Evolutionary conservation across 2,329 filamentous ascomycete species (phyloP).

Genomic region (Diplocarpon mali): DNA sequence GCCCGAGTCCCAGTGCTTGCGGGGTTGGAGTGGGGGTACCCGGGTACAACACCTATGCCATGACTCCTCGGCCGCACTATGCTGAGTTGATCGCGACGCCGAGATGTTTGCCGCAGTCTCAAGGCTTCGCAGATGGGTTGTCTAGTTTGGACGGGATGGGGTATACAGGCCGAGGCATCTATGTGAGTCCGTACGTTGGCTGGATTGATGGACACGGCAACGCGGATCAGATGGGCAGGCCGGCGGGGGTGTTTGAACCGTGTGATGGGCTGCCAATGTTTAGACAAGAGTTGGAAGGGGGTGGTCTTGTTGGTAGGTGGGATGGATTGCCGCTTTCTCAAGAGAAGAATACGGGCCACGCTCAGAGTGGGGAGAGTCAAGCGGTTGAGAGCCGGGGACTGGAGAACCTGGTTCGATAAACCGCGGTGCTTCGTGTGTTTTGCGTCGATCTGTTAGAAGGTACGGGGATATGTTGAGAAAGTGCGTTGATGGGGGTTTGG

Average conservation of each 20-base stretch:
- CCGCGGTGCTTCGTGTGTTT: no score
- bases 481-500: no score
- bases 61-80: background rate
- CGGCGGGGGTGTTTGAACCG: background rate
- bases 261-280: no score
- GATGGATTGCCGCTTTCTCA: no score
- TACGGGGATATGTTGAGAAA: no score
- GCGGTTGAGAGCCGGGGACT: no score
- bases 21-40: background rate
- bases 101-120: background rate
- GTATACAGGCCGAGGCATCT: background rate
- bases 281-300: no score
- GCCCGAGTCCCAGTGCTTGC: background rate
- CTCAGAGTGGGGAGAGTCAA: no score
- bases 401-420: no score
- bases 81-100: background rate
- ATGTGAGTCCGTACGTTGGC: slow-evolving; percentile 1
- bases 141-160: background rate
- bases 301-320: no score
- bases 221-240: background rate
- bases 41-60: background rate
- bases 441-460: no score
- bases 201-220: background rate
- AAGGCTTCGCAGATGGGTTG: background rate
- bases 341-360: no score